Percentiles rank a stretch among this genome's conserved stretches.
Conservation (phyloP, 257 asterid species). For the Mentha longifolia region DNA sequence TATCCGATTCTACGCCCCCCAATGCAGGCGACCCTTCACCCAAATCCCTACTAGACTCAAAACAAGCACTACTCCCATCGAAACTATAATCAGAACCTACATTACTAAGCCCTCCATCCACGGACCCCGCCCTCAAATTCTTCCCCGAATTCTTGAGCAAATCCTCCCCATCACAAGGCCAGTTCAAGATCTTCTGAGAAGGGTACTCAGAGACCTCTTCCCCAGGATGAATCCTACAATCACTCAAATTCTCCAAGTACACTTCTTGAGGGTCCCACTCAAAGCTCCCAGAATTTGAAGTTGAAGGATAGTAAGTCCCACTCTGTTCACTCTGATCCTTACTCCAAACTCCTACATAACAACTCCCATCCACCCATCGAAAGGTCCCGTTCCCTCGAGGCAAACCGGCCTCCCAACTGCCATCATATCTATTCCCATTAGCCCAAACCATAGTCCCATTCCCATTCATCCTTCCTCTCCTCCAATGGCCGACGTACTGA, state of each 20-base stretch:
- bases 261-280: conserved; percentile 88
- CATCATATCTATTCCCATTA: conserved; percentile 77
- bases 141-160: conserved; percentile 42
- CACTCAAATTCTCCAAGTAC: conserved; percentile 48
- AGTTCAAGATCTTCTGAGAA: conserved; percentile 56
- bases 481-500: conserved; percentile 89
- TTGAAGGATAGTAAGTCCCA: conserved; percentile 80
- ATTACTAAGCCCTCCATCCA: conserved; percentile 40
- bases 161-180: conserved; percentile 68
- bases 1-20: conserved; percentile 43
- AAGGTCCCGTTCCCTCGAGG: conserved; percentile 89
- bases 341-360: conserved; percentile 84
- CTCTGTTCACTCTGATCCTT: conserved; percentile 63
- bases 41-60: conserved; percentile 42
- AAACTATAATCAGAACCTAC: conserved; percentile 56
- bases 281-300: conserved; percentile 40
- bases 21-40: conserved; percentile 35
- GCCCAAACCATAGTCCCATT: conserved; percentile 82
- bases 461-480: conserved; percentile 71
- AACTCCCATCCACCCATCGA: conserved; percentile 80
- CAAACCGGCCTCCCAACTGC: conserved; percentile 80
- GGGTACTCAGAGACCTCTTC: conserved; percentile 68
- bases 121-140: conserved; percentile 26
- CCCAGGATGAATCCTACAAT: conserved; percentile 50
- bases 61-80: conserved; percentile 42